Conservation (phyloP, 2,329 filamentous ascomycete genomes). For the Penicillium sp. region DNA sequence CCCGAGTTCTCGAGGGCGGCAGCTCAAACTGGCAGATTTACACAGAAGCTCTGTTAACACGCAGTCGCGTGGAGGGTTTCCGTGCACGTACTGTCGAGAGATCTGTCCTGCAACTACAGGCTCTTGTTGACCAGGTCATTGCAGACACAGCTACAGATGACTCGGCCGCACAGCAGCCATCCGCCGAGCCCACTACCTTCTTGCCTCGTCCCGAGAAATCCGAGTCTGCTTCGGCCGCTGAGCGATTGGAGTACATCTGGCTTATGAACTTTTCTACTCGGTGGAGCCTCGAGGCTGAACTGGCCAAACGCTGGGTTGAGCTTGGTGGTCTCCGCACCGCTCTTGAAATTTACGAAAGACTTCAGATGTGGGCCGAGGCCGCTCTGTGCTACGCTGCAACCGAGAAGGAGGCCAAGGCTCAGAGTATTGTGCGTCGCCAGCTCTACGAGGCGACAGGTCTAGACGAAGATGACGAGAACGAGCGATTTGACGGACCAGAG, state of each 20-base stretch:
- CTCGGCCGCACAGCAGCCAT: conserved; percentile 29
- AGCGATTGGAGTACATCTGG: conserved; percentile 78
- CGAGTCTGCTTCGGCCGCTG: conserved; percentile 67
- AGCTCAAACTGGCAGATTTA: conserved; percentile 98
- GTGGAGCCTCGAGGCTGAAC: conserved; percentile 91
- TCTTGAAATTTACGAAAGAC: conserved; percentile 88
- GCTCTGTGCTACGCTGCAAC: conserved; percentile 80
- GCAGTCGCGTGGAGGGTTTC: conserved; percentile 85
- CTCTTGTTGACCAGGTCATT: conserved; percentile 90
- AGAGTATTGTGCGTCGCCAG: conserved; percentile 67
- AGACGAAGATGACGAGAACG: conserved; percentile 47
- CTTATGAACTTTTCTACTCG: conserved; percentile 75
- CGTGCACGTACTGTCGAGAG: conserved; percentile 81
- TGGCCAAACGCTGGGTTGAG: conserved; percentile 86
- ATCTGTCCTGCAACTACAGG: conserved; percentile 86
- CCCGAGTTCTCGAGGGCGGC: conserved; percentile 78
- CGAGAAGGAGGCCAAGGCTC: conserved; percentile 77
- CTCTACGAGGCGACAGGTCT: conserved; percentile 62
- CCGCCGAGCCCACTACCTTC: conserved; percentile 64
- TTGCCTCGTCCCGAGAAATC: conserved; percentile 67
- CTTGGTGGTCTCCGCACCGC: conserved; percentile 84
- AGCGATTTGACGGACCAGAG: conserved; percentile 63
- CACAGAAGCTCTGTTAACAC: conserved; percentile 83
- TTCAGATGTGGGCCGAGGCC: conserved; percentile 92
- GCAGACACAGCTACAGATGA: conserved; percentile 63